Percentiles rank a stretch among this genome's conserved stretches.
Evolutionary conservation across 2,329 filamentous ascomycete genomes (phyloP).

Genomic region (Ambrosiella beaveri): DNA sequence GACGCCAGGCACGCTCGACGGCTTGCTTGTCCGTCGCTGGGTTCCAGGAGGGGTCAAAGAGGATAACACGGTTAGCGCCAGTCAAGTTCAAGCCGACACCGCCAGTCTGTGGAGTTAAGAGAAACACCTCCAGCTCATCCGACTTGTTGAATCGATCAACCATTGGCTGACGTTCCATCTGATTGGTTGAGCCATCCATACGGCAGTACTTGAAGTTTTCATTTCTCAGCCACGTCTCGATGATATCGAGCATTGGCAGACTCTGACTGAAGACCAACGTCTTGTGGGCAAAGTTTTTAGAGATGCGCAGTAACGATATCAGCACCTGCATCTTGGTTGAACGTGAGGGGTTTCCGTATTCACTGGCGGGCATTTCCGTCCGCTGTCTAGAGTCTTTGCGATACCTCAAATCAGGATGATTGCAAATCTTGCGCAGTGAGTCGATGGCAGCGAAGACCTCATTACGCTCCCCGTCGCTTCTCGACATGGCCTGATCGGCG

Average conservation of each 20-base stretch:
- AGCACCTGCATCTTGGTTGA: constrained; percentile 96
- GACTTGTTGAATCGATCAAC: constrained; percentile 87
- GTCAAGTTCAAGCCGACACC: constrained; percentile 89
- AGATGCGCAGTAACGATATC: constrained; percentile 69
- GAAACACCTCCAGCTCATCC: constrained; percentile 64
- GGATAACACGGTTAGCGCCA: constrained; percentile 87
- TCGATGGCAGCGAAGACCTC: constrained; percentile 62
- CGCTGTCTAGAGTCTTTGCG: constrained; percentile 7
- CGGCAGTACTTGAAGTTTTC: constrained; percentile 59
- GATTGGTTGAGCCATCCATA: constrained; percentile 86
- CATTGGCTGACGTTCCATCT: constrained; percentile 72
- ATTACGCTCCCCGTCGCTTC: constrained; percentile 3
- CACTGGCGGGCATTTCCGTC: constrained; percentile 14
- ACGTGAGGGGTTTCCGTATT: constrained; percentile 60
- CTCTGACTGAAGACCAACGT: constrained; percentile 86
- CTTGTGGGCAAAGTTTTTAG: constrained; percentile 83
- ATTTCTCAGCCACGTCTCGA: constrained; percentile 64
- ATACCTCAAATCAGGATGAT: constrained; percentile 72
- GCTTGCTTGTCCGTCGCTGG: constrained; percentile 93
- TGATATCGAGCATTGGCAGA: constrained; percentile 85
- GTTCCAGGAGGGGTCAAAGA: constrained; percentile 98
- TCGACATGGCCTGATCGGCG: not conserved
- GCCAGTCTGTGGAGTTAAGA: constrained; percentile 89
- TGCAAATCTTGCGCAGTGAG: constrained; percentile 87
- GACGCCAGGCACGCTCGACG: constrained; percentile 82